These are phyloP conservation scores for Wickerhamomyces mucosus DNA, from an alignment of 805 yeast genomes.

Conservation along the genomic window DNA sequence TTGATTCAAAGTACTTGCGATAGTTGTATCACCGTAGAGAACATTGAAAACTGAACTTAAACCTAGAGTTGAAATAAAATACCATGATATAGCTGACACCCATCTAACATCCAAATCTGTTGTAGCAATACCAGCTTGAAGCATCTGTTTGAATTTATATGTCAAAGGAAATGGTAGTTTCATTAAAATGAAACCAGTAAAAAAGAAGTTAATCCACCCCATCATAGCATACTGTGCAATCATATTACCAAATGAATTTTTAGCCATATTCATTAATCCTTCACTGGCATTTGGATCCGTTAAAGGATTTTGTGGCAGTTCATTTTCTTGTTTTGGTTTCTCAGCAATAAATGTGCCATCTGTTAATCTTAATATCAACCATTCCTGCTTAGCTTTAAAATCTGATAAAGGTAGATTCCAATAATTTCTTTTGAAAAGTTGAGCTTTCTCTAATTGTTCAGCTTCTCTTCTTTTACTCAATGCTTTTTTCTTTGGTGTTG, in stretches of 20 bases:
- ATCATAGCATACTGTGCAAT: conserved; percentile 89
- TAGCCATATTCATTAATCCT: conserved; percentile 65
- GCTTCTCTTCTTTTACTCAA: conserved; percentile 47
- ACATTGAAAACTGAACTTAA: conserved; percentile 70
- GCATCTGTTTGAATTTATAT: conserved; percentile 80
- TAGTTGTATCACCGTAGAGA: conserved; percentile 42
- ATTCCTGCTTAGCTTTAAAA: conserved; percentile 43
- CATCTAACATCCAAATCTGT: conserved; percentile 82
- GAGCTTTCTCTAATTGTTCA: conserved; percentile 52
- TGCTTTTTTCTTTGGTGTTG: conserved; percentile 40
- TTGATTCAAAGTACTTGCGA: conserved; percentile 35
- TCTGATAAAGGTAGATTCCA: conserved; percentile 42
- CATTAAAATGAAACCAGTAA: conserved; percentile 84
- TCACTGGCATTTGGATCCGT: conserved; percentile 66
- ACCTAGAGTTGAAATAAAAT: conserved; percentile 81
- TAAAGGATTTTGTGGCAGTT: conserved; percentile 47
- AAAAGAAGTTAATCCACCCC: conserved; percentile 94
- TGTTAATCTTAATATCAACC: conserved; percentile 37
- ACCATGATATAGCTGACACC: conserved; percentile 94
- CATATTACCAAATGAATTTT: conserved; percentile 72
- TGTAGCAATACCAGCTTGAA: conserved; percentile 81
- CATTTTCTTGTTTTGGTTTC: conserved; percentile 22
- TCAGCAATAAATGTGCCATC: conserved; percentile 40
- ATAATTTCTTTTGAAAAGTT: conserved; percentile 45
- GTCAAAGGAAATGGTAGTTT: conserved; percentile 89